These are phyloP conservation scores for Inga oerstediana DNA, from an alignment of 306 rosid species.

Conservation along the genomic window DNA sequence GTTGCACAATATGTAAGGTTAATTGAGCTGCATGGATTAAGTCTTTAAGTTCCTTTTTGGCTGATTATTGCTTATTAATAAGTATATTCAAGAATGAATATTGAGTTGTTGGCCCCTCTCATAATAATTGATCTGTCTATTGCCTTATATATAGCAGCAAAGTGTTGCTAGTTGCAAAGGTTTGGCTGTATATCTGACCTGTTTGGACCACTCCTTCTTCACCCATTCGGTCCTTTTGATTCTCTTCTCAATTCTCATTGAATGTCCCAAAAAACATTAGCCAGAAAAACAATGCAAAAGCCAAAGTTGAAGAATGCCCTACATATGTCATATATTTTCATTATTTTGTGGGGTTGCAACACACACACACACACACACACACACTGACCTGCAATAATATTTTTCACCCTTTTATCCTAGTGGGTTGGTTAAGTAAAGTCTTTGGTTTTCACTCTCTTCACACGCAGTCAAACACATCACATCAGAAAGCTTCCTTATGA, in stretches of 20 bases:
- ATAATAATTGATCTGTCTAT: constrained; percentile 10
- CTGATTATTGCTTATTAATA: background rate
- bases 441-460: background rate
- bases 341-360: background rate
- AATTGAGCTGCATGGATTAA: background rate
- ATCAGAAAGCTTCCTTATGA: constrained; percentile 6
- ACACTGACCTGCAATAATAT: background rate
- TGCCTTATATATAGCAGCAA: constrained; percentile 12
- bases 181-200: background rate
- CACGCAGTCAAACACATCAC: constrained; percentile 41
- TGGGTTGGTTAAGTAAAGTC: background rate
- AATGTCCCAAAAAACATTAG: constrained; percentile 23
- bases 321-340: constrained; percentile 2
- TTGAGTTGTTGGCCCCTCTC: constrained; percentile 14
- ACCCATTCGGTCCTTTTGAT: constrained; percentile 34
- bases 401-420: background rate
- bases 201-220: constrained; percentile 6
- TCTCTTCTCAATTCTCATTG: constrained; percentile 40
- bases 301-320: constrained; percentile 40
- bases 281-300: constrained; percentile 33
- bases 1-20: background rate
- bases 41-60: background rate
- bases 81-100: background rate
- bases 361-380: background rate
- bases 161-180: background rate